phyloP scores from a whole-genome alignment of 176 grass and related monocot genomes.

The Canna indica region DNA sequence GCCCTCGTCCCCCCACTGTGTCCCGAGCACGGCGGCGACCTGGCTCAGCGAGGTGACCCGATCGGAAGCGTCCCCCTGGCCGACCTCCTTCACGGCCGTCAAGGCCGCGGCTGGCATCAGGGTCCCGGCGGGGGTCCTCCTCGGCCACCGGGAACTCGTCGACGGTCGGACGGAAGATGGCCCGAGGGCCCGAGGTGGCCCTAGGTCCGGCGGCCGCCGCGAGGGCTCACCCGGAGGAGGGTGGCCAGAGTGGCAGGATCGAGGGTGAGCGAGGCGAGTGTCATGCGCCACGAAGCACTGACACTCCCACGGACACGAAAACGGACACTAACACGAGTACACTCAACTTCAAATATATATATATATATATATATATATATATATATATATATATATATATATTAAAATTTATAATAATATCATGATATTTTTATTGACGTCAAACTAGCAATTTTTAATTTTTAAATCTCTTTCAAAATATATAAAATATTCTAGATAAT shows the following conservation, averaged over 20 bases:
- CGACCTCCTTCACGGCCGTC: slow-evolving; percentile 28
- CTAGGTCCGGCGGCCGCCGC: background rate
- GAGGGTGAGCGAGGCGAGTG: background rate
- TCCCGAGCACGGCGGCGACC: slow-evolving; percentile 69
- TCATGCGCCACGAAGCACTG: background rate
- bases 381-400: too few species aligned
- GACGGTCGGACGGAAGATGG: slow-evolving; percentile 1
- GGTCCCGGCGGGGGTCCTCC: background rate
- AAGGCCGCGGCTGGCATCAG: slow-evolving; percentile 17
- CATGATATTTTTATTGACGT: too few species aligned
- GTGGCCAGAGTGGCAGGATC: background rate
- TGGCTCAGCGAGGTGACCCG: slow-evolving; percentile 72
- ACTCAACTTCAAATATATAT: too few species aligned
- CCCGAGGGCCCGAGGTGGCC: background rate
- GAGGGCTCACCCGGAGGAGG: background rate
- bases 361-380: too few species aligned
- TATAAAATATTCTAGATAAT: too few species aligned
- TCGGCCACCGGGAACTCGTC: background rate
- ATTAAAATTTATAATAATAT: too few species aligned
- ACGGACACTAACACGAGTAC: too few species aligned
- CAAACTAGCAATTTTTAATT: too few species aligned
- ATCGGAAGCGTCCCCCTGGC: slow-evolving; percentile 10
- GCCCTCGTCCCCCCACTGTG: slow-evolving; percentile 92
- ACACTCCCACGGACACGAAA: too few species aligned
- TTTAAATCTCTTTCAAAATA: too few species aligned